These are phyloP conservation scores for Colletotrichum karsti DNA, from an alignment of 2,329 filamentous ascomycete genomes.

Conservation along the genomic window DNA sequence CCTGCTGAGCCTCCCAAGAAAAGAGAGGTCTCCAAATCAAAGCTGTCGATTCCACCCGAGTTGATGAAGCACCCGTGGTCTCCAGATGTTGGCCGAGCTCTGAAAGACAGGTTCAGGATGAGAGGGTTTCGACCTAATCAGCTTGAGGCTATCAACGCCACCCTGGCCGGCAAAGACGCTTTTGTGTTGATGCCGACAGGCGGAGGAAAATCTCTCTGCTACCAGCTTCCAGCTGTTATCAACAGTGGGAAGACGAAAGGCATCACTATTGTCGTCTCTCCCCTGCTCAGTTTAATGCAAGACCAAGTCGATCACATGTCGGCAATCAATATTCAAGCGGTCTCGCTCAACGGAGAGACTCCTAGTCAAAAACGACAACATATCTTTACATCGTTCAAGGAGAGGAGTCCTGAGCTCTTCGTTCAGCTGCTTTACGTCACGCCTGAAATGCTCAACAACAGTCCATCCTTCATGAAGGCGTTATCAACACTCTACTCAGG, in stretches of 20 bases:
- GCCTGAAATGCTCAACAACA: conserved; percentile 95
- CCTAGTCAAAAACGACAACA: conserved; percentile 67
- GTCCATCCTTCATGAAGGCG: conserved; percentile 69
- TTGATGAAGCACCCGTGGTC: conserved; percentile 83
- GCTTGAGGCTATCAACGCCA: conserved; percentile 94
- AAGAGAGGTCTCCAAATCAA: conserved; percentile 37
- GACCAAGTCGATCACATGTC: conserved; percentile 91
- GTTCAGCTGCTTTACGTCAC: conserved; percentile 94
- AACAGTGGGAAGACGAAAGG: conserved; percentile 82
- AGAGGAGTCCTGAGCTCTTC: conserved; percentile 74
- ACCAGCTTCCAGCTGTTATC: conserved; percentile 91
- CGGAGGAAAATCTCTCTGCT: conserved; percentile 95
- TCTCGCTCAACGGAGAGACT: conserved; percentile 83
- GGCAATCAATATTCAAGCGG: conserved; percentile 79
- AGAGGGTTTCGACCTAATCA: conserved; percentile 90
- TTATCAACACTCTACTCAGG: conserved; percentile 75
- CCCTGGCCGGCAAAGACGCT: conserved; percentile 84
- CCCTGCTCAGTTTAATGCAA: conserved; percentile 94
- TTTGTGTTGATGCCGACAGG: conserved; percentile 99
- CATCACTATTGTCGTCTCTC: conserved; percentile 94
- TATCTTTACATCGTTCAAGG: conserved; percentile 72
- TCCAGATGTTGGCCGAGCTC: conserved; percentile 79
- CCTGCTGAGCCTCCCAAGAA: conserved; percentile 43
- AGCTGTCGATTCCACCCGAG: conserved; percentile 52
- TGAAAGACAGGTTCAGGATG: conserved; percentile 86